Conservation (phyloP, 2,329 filamentous ascomycete genomes). For the Chaetomiaceae sp. region DNA sequence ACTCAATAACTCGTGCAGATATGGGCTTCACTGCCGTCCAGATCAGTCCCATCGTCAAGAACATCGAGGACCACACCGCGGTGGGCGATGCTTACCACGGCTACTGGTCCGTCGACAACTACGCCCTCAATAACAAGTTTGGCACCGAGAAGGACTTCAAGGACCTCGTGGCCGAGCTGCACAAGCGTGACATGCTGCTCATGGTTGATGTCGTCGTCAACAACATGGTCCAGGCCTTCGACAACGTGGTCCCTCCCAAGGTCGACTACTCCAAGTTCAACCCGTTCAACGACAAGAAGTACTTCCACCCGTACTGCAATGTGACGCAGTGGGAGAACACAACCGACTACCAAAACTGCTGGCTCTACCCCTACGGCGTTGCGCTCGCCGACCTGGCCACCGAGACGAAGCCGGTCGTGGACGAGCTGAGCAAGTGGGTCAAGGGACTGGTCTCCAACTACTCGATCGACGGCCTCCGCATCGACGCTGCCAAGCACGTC, state of each 20-base stretch:
- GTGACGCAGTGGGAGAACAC: slow-evolving; percentile 50
- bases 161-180: slow-evolving; percentile 43
- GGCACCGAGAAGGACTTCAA: slow-evolving; percentile 56
- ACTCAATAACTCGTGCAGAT: slow-evolving; percentile 13
- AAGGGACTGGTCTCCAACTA: slow-evolving; percentile 53
- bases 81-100: slow-evolving; percentile 44
- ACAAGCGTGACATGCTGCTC: slow-evolving; percentile 37
- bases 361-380: slow-evolving; percentile 47
- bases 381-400: slow-evolving; percentile 60
- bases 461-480: slow-evolving; percentile 55
- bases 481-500: slow-evolving; percentile 60
- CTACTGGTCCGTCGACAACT: slow-evolving; percentile 49
- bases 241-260: slow-evolving; percentile 38
- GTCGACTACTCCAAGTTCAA: slow-evolving; percentile 36
- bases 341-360: slow-evolving; percentile 44
- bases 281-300: slow-evolving; percentile 47
- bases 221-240: slow-evolving; percentile 45
- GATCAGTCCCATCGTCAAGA: slow-evolving; percentile 53
- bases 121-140: slow-evolving; percentile 52
- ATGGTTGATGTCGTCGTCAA: slow-evolving; percentile 50
- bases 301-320: slow-evolving; percentile 59
- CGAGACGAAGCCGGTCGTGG: slow-evolving; percentile 42
- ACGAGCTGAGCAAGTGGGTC: slow-evolving; percentile 56
- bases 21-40: slow-evolving; percentile 57
- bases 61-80: slow-evolving; percentile 32